Percentiles rank a stretch among this genome's conserved stretches.
phyloP scores from a whole-genome alignment of 2,329 filamentous ascomycete species.

The Phialophora chinensis region DNA sequence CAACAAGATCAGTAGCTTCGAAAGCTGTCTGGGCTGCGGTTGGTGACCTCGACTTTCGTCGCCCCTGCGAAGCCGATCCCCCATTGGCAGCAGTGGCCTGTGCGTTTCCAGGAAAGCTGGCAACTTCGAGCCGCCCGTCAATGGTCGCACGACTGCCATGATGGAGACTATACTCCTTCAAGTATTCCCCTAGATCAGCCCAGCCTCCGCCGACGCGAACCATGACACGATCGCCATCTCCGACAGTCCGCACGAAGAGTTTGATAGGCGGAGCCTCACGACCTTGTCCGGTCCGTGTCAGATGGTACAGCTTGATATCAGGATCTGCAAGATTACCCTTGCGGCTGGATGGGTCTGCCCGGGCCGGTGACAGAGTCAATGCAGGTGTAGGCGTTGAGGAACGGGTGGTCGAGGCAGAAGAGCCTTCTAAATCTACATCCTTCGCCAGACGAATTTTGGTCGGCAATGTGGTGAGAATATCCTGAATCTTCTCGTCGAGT shows the following conservation, averaged over 20 bases:
- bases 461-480: constrained; percentile 77
- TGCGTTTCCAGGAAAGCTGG: constrained; percentile 51
- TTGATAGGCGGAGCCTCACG: constrained; percentile 73
- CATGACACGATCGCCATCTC: constrained; percentile 95
- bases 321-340: constrained; percentile 61
- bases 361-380: constrained; percentile 70
- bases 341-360: constrained; percentile 41
- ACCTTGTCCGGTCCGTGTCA: constrained; percentile 75
- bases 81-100: constrained; percentile 5
- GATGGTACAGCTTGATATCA: constrained; percentile 90
- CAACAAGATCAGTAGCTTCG: constrained; percentile 21
- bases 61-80: constrained; percentile 10
- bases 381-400: constrained; percentile 68
- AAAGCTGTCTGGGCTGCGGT: constrained; percentile 19
- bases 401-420: constrained; percentile 46
- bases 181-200: constrained; percentile 93
- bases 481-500: constrained; percentile 79
- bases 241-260: constrained; percentile 89
- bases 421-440: constrained; percentile 44
- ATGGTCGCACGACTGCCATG: constrained; percentile 71
- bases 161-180: constrained; percentile 90
- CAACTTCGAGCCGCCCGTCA: constrained; percentile 62
- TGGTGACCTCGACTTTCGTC: constrained; percentile 28
- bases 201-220: constrained; percentile 97
- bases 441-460: constrained; percentile 74